A percentile compares a stretch with the other conserved stretches of the same genome.
Conservation (phyloP, 805 yeast genomes). For the Suhomyces kilbournensis region DNA sequence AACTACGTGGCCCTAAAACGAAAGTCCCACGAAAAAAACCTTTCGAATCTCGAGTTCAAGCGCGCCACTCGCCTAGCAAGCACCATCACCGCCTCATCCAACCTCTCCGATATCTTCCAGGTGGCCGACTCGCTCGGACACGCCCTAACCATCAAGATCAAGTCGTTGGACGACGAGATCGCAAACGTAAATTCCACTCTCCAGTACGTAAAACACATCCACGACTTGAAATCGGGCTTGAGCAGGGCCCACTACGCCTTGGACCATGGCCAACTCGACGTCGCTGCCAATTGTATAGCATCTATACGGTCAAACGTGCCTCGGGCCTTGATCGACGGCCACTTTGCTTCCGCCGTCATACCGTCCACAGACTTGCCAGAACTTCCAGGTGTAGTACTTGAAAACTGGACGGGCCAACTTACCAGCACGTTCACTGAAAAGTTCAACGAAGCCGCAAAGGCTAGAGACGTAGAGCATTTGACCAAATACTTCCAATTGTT, state of each 20-base stretch:
- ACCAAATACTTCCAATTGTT: constrained; percentile 82
- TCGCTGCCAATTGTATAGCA: constrained; percentile 70
- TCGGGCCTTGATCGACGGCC: constrained; percentile 49
- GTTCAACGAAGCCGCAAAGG: constrained; percentile 68
- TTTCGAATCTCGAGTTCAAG: constrained; percentile 53
- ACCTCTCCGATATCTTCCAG: constrained; percentile 51
- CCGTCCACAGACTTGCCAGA: constrained; percentile 88
- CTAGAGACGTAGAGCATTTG: constrained; percentile 62
- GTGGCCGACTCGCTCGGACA: constrained; percentile 65
- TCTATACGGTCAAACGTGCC: constrained; percentile 48
- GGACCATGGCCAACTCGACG: constrained; percentile 63
- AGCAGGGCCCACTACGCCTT: constrained; percentile 67
- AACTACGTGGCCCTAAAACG: constrained; percentile 22
- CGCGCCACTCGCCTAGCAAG: constrained; percentile 60
- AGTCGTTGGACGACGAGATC: constrained; percentile 68
- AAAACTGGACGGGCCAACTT: constrained; percentile 58
- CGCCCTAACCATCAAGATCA: constrained; percentile 65
- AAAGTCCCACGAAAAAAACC: constrained; percentile 33
- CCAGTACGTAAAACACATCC: constrained; percentile 62
- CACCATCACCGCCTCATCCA: constrained; percentile 54
- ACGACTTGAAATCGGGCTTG: constrained; percentile 62
- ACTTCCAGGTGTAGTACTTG: constrained; percentile 57
- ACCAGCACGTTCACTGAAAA: constrained; percentile 54
- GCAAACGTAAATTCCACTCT: constrained; percentile 59
- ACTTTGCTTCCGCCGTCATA: constrained; percentile 74